A percentile compares a stretch with the other conserved stretches of the same genome.
Evolutionary conservation across 2,329 filamentous ascomycete species (phyloP).

Genomic region (Teratosphaeriaceae sp.): DNA sequence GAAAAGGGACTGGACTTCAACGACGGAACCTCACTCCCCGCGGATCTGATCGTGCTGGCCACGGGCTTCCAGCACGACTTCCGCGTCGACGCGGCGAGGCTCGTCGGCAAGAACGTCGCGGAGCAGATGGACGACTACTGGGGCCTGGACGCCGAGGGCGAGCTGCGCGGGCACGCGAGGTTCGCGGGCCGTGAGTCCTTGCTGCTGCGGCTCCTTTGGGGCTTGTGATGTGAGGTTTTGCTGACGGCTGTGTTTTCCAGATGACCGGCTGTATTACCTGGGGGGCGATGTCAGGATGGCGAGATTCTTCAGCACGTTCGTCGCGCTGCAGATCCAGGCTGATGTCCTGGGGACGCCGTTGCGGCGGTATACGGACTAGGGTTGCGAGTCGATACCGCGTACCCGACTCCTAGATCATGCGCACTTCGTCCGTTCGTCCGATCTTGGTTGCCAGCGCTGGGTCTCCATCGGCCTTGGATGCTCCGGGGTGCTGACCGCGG

Average conservation of each 20-base stretch:
- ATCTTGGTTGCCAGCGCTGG: too few species aligned
- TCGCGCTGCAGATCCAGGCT: constrained; percentile 45
- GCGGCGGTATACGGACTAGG: constrained; percentile 4
- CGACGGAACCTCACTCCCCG: constrained; percentile 37
- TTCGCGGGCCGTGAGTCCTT: constrained; percentile 33
- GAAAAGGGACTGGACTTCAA: constrained; percentile 37
- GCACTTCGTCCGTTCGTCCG: too few species aligned
- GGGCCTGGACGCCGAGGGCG: constrained; percentile 42
- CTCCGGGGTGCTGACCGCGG: too few species aligned
- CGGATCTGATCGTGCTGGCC: constrained; percentile 42
- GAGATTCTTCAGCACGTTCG: constrained; percentile 43
- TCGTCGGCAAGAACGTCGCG: constrained; percentile 37
- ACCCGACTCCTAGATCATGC: too few species aligned
- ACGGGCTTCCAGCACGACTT: constrained; percentile 43
- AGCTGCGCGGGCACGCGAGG: constrained; percentile 38
- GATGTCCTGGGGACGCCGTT: constrained; percentile 8
- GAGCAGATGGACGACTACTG: constrained; percentile 39
- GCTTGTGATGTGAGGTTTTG: too few species aligned
- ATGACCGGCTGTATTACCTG: constrained; percentile 42
- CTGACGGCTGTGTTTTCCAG: too few species aligned
- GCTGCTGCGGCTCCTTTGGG: too few species aligned
- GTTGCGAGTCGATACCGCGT: background rate
- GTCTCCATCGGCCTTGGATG: too few species aligned
- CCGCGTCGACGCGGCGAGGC: constrained; percentile 30
- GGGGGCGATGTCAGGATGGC: constrained; percentile 38